Conservation (phyloP, 2,329 filamentous ascomycete genomes). For the Lecanoromycetidae sp. region DNA sequence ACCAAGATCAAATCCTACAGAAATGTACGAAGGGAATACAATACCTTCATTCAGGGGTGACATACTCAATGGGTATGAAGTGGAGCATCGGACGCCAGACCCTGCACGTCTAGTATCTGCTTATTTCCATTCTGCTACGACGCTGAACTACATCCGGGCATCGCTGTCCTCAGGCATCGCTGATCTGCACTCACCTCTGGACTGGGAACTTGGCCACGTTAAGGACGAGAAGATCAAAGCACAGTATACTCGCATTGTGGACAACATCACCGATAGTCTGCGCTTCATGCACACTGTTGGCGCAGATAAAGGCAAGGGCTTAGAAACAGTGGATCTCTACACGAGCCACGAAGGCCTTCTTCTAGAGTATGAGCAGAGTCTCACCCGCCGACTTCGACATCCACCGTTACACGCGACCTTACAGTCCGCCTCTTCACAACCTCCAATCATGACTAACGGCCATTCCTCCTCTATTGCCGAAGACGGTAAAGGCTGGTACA, state of each 20-base stretch:
- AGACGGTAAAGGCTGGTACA: slow-evolving; percentile 60
- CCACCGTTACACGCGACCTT: slow-evolving; percentile 37
- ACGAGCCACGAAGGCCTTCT: slow-evolving; percentile 91
- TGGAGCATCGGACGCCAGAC: slow-evolving; percentile 66
- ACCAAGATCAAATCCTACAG: slow-evolving; percentile 64
- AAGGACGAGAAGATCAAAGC: slow-evolving; percentile 68
- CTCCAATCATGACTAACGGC: too few species aligned
- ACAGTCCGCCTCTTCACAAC: slow-evolving; percentile 12
- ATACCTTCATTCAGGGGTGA: slow-evolving; percentile 89
- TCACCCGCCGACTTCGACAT: slow-evolving; percentile 64
- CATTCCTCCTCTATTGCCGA: slow-evolving; percentile 22
- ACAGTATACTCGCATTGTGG: slow-evolving; percentile 76
- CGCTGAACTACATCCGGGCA: slow-evolving; percentile 81
- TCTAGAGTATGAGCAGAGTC: slow-evolving; percentile 81
- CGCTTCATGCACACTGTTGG: slow-evolving; percentile 92
- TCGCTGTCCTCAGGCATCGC: slow-evolving; percentile 79
- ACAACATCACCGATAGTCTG: slow-evolving; percentile 76
- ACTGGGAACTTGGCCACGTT: slow-evolving; percentile 91
- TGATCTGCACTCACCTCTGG: slow-evolving; percentile 81
- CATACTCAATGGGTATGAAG: slow-evolving; percentile 79
- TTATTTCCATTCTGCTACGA: slow-evolving; percentile 92
- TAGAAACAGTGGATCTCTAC: slow-evolving; percentile 88
- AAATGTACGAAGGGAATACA: slow-evolving; percentile 65
- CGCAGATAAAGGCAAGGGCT: slow-evolving; percentile 65
- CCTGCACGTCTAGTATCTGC: slow-evolving; percentile 75